Conservation (phyloP, 306 rosid species). For the Coriaria nepalensis region DNA sequence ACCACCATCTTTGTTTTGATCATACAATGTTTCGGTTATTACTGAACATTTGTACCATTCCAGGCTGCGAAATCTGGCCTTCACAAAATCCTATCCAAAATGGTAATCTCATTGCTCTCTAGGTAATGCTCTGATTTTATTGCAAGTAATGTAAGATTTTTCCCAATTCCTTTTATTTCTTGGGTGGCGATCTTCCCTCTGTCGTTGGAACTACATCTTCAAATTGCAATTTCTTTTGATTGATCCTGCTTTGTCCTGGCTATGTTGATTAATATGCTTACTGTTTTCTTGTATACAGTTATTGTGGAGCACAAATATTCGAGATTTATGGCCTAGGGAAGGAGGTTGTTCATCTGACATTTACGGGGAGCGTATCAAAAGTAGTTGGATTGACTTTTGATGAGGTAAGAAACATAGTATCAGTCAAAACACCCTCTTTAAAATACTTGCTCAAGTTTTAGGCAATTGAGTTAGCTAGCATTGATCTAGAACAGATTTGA, state of each 20-base stretch:
- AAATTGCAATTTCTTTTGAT: background rate
- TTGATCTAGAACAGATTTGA: too few species aligned
- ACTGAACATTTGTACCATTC: slow-evolving; percentile 13
- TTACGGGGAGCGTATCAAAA: slow-evolving; percentile 80
- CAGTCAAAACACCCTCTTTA: background rate
- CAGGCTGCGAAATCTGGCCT: slow-evolving; percentile 94
- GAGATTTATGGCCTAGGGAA: slow-evolving; percentile 89
- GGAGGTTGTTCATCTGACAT: slow-evolving; percentile 82
- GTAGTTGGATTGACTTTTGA: slow-evolving; percentile 94
- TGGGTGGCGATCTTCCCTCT: background rate
- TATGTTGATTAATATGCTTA: slow-evolving; percentile 16
- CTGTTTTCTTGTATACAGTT: slow-evolving; percentile 39
- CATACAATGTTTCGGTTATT: background rate
- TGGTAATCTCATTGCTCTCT: slow-evolving; percentile 93
- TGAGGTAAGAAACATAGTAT: slow-evolving; percentile 50
- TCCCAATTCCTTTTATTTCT: background rate
- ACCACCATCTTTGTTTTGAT: background rate
- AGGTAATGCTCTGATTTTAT: slow-evolving; percentile 33
- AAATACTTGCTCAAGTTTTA: too few species aligned
- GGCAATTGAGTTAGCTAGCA: too few species aligned
- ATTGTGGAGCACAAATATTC: slow-evolving; percentile 97
- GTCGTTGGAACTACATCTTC: too few species aligned
- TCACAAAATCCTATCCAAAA: slow-evolving; percentile 91
- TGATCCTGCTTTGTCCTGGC: background rate
- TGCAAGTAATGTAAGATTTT: background rate